Conservation (phyloP, 441 rosid species). For the Isatis lusitanica region DNA sequence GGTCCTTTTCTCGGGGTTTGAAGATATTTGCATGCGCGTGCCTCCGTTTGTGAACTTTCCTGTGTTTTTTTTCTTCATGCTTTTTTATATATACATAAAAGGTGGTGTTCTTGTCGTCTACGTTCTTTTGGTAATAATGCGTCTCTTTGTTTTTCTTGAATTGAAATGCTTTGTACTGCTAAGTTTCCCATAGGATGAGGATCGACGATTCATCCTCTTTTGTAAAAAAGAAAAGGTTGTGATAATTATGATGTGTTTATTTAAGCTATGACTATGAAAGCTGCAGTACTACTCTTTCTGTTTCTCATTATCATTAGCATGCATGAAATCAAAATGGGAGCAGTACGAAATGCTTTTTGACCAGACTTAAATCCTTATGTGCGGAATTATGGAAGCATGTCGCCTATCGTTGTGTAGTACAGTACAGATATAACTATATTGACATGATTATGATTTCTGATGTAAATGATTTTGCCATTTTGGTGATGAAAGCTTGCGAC, state of each 20-base stretch:
- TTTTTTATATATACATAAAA: not conserved
- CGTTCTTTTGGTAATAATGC: not conserved
- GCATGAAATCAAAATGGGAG: not conserved
- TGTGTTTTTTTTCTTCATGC: not conserved
- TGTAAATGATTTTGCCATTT: no score
- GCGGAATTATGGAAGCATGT: no score
- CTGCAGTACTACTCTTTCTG: not conserved
- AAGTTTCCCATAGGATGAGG: not conserved
- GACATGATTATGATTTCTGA: not conserved
- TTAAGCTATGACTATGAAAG: not conserved
- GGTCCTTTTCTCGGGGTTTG: constrained; percentile 2
- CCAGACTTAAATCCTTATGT: not conserved
- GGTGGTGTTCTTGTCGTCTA: not conserved
- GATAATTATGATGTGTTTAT: not conserved
- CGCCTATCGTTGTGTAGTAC: not conserved
- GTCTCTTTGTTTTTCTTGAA: not conserved
- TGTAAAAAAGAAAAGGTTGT: not conserved
- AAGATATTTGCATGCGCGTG: not conserved
- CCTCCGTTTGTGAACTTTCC: not conserved
- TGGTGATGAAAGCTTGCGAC: no score
- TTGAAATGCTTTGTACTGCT: not conserved
- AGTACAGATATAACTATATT: not conserved
- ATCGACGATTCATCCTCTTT: not conserved
- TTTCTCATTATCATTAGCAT: not conserved
- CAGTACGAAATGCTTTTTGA: not conserved